phyloP scores from a whole-genome alignment of 2,329 filamentous ascomycete genomes.

The Ceratocystiopsis minuta region DNA sequence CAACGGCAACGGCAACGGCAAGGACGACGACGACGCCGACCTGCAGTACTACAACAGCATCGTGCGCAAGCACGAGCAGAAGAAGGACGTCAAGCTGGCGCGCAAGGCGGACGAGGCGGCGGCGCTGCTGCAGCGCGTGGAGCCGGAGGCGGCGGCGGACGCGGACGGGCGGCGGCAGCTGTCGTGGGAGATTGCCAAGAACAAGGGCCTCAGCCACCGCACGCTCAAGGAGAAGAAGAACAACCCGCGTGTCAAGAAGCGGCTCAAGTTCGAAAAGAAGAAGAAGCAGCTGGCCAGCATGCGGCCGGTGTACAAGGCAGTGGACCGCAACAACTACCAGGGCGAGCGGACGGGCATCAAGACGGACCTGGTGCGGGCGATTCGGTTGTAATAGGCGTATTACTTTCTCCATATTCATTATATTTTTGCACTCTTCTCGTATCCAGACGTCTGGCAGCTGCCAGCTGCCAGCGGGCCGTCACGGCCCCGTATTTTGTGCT shows the following conservation, averaged over 20 bases:
- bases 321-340: conserved; percentile 69
- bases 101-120: conserved; percentile 37
- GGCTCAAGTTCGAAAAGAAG: conserved; percentile 88
- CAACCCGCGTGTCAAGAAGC: conserved; percentile 96
- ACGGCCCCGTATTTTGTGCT: not conserved
- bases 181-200: conserved; percentile 88
- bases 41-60: not conserved
- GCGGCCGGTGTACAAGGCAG: conserved; percentile 70
- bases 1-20: conserved; percentile 59
- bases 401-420: too few species aligned
- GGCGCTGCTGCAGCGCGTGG: conserved; percentile 42
- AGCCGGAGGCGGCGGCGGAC: conserved; percentile 51
- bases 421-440: too few species aligned
- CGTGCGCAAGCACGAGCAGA: too few species aligned
- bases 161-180: conserved; percentile 73
- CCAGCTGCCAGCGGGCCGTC: too few species aligned
- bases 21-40: conserved; percentile 35
- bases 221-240: conserved; percentile 66
- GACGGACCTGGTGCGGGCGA: conserved; percentile 61
- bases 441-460: too few species aligned
- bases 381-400: not conserved
- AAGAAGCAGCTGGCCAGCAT: conserved; percentile 90
- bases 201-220: conserved; percentile 71
- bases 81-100: conserved; percentile 51
- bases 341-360: conserved; percentile 95